Base-by-base conservation (phyloP, 345 rosid species). In the Erysimum cheiranthoides region DNA sequence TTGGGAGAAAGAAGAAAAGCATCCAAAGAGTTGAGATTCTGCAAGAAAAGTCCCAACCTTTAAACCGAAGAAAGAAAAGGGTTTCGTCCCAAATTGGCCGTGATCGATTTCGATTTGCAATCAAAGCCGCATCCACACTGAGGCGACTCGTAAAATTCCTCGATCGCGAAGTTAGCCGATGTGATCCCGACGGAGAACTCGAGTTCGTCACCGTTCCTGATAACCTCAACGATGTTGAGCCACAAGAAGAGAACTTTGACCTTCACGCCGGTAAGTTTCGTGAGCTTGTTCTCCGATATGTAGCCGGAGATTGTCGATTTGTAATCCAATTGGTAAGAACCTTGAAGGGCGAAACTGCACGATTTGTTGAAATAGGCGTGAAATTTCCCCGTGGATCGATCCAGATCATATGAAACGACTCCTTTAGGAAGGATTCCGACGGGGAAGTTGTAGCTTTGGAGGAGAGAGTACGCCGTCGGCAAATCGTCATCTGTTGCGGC, bases 121-220 rank as follows among this genome's bases (percentile, higher is more conserved):
- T 86, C 81, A 50, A 96, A 84, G 10, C 99, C 99, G 57, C 98
- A 96, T 0, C 97, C 98, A 71, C 99, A 96, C 89, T 86, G 96
- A 0, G 98, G 99, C 39, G 86, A 87, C 85, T 80, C 97, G 16
- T 57, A 93, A 80, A 93, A 96, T 77, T 93, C 94, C 5, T 82
- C 91, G 66, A 93, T 86, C 5, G 81, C 61, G 58, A 96, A 96
- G 16, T 61, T 74, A 0, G 99, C 97, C n/a, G 99, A 96, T 9
- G 97, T 89, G 49, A 96, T 83, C 74, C 99, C 99, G 8, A 96
- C 97, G 8, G 98, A 96, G 83, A 96, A 91, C 11, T 73, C 83
- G 58, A 92, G 85, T 42, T 91, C 84, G 42, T 88, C 88, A 4
- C 83, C 94, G 4, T 71, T 53, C 80, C 99, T 80, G 31, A 13